Percentiles rank a stretch among this genome's conserved stretches.
Evolutionary conservation across 352 stramenopile species (phyloP).

Genomic region (Aphanomyces astaci): DNA sequence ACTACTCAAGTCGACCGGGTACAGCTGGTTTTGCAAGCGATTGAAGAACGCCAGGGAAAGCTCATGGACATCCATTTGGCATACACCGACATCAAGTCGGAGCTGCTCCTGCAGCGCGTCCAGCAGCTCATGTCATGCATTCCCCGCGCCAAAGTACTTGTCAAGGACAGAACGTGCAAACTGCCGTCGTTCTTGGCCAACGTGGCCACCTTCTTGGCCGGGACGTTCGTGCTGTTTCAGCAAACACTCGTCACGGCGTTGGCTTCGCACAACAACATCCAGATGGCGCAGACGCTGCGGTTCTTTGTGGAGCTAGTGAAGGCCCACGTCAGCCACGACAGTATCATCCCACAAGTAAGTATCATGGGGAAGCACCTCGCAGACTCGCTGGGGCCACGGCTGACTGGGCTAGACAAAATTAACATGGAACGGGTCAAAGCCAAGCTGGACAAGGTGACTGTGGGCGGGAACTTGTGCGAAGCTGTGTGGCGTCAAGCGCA

Average conservation of each 20-base stretch:
- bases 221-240: not conserved
- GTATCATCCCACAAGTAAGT: not conserved
- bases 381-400: not conserved
- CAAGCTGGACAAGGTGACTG: not conserved
- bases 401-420: slow-evolving; percentile 14
- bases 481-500: not conserved
- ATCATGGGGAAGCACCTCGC: not conserved
- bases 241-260: not conserved
- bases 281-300: not conserved
- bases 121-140: not conserved
- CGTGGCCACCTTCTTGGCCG: not conserved
- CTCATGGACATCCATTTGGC: slow-evolving; percentile 9
- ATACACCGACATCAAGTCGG: slow-evolving; percentile 3
- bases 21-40: slow-evolving; percentile 5
- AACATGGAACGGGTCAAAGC: slow-evolving; percentile 9
- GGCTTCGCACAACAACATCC: not conserved
- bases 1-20: slow-evolving; percentile 2
- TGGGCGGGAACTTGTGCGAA: not conserved
- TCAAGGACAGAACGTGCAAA: slow-evolving; percentile 15
- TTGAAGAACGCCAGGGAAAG: slow-evolving; percentile 12
- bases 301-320: slow-evolving; percentile 17
- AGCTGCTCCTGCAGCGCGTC: not conserved
- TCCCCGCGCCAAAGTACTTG: not conserved
- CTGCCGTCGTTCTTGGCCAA: slow-evolving; percentile 10
- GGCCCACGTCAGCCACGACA: not conserved